Evolutionary conservation across 306 rosid genomes (phyloP), one percentile per base, ranked within the genome.

Genomic region (Luffa acutangula): DNA sequence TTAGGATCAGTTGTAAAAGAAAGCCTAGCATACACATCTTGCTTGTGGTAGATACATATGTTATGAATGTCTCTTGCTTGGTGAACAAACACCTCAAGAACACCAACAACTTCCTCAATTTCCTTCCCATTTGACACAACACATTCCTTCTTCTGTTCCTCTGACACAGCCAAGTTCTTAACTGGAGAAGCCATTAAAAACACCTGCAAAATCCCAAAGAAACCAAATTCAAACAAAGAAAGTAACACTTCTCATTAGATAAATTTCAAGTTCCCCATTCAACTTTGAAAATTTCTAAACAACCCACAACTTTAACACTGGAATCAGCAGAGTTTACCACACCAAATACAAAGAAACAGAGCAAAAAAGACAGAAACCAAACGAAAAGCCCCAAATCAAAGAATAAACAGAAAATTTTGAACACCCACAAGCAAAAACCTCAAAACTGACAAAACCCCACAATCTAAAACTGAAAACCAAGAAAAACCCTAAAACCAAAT

Each of bases 31-130:
- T 93, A 95, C 80, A 95, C 99, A 84, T 95, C 99, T 90, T 95
- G 99, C 86, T 95, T 95, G 79, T 93, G 99, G 85, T 95, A 95
- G 52, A 95, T 93, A 88, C 99, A 95, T 76, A 93, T 95, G 89
- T 93, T 95, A 2, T 92, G 99, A 77, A 95, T 89, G 83, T 95
- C 97, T 80, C 99, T 89, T 2, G 97, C 99, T 78, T 90, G 87
- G 65, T 93, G 97, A 39, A 95, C 88, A 84, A 79, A 86, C 70
- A 95, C 97, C 6, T 91, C 91, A 42, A 93, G 85, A 72, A 79
- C 89, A 58, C 99, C 99, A 12, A 89, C 75, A 81, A 63, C 83
- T 60, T 82, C 87, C 49, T 89, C 41, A 58, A 76, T 79, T 75
- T 86, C 90, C 82, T 82, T 88, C 67, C 88, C 89, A 77, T 86